Evolutionary conservation across 2,329 filamentous ascomycete genomes (phyloP).

Genomic region (Cladophialophora chaetospira): DNA sequence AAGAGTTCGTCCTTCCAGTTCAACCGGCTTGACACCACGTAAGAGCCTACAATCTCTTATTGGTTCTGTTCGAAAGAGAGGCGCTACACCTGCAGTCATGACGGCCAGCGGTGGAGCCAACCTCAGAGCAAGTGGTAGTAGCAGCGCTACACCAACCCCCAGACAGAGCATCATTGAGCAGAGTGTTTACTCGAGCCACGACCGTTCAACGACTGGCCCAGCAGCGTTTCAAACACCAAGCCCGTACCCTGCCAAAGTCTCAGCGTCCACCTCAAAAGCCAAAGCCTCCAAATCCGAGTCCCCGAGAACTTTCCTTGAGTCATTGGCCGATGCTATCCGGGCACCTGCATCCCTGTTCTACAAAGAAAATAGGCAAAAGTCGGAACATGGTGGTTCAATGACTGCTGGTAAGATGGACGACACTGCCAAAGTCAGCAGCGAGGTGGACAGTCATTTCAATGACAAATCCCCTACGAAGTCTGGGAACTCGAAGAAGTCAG

Average conservation of each 20-base stretch:
- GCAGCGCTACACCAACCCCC: conserved; percentile 5
- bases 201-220: conserved; percentile 9
- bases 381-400: neutral
- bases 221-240: conserved; percentile 17
- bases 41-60: conserved; percentile 23
- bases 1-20: conserved; percentile 12
- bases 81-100: too few species aligned
- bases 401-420: neutral
- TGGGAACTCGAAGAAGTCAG: conserved; percentile 24
- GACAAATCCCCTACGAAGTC: neutral
- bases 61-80: conserved; percentile 15
- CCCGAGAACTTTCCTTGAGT: conserved; percentile 24
- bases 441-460: neutral
- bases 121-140: too few species aligned
- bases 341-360: conserved; percentile 25
- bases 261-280: neutral
- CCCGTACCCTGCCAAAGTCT: conserved; percentile 23
- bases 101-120: too few species aligned
- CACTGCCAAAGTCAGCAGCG: neutral
- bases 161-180: conserved; percentile 12
- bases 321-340: conserved; percentile 21
- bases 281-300: conserved; percentile 8
- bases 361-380: conserved; percentile 15
- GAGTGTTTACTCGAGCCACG: conserved; percentile 12
- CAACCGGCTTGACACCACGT: conserved; percentile 15